Percentiles rank a stretch among this genome's conserved stretches.
These are phyloP conservation scores for Plantago elongata DNA, from an alignment of 257 asterid genomes.

Conservation along the genomic window DNA sequence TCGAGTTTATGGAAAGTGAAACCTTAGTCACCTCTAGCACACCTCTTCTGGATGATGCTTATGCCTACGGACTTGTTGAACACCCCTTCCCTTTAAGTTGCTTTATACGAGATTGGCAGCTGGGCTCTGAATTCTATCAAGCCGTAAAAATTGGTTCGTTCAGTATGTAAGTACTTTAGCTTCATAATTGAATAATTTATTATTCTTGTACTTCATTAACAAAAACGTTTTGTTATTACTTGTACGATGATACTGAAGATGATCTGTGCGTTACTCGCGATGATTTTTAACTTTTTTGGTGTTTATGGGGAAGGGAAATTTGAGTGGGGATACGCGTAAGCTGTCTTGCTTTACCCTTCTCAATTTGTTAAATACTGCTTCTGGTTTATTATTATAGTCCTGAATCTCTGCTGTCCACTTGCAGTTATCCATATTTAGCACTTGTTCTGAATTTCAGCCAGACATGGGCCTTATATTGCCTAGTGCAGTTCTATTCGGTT, in stretches of 20 bases:
- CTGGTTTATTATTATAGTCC: not conserved
- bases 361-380: not conserved
- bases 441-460: slow-evolving; percentile 93
- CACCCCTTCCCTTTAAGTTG: slow-evolving; percentile 91
- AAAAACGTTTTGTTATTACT: slow-evolving; percentile 6
- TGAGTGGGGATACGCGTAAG: slow-evolving; percentile 95
- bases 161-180: slow-evolving; percentile 69
- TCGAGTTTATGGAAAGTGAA: slow-evolving; percentile 86
- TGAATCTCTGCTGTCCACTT: slow-evolving; percentile 21
- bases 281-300: slow-evolving; percentile 66
- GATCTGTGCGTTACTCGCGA: slow-evolving; percentile 88
- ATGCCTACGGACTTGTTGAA: slow-evolving; percentile 90
- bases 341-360: slow-evolving; percentile 13
- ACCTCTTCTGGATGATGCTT: slow-evolving; percentile 88
- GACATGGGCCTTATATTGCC: slow-evolving; percentile 97
- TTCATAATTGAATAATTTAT: slow-evolving; percentile 8
- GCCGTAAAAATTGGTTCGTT: slow-evolving; percentile 92
- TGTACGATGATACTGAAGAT: slow-evolving; percentile 82
- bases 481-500: slow-evolving; percentile 92
- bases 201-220: slow-evolving; percentile 11
- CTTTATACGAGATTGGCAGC: slow-evolving; percentile 67
- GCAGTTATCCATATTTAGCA: slow-evolving; percentile 97
- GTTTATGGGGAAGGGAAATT: slow-evolving; percentile 96
- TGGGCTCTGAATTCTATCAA: slow-evolving; percentile 88
- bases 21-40: slow-evolving; percentile 50